Evolutionary conservation across 805 yeast species (phyloP).

Genomic region (Wickerhamomyces strasburgensis): DNA sequence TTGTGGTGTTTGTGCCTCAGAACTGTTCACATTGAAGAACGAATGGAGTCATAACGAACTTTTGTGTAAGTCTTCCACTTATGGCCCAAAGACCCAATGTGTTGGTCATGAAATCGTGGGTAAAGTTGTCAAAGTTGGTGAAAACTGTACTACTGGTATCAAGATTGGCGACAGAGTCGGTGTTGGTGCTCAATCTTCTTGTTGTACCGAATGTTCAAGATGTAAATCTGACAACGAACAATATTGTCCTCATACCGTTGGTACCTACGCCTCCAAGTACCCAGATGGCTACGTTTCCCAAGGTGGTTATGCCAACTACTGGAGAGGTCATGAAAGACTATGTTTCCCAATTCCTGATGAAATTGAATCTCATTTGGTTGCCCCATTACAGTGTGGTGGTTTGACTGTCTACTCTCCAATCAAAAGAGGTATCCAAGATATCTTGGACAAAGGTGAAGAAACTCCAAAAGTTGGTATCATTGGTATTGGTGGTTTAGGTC

Average conservation of each 20-base stretch:
- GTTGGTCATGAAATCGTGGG: conserved; percentile 74
- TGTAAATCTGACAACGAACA: conserved; percentile 52
- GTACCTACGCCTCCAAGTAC: conserved; percentile 49
- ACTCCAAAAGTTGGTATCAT: conserved; percentile 44
- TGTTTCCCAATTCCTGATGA: conserved; percentile 59
- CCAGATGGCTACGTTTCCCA: conserved; percentile 44
- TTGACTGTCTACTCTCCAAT: conserved; percentile 68
- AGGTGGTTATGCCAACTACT: conserved; percentile 69
- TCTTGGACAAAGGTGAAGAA: conserved; percentile 15
- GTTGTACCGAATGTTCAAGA: conserved; percentile 58
- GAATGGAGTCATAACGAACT: conserved; percentile 38
- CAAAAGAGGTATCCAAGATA: conserved; percentile 33
- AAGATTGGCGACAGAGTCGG: conserved; percentile 76
- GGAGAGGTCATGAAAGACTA: conserved; percentile 58
- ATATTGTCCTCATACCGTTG: conserved; percentile 45
- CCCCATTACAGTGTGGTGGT: conserved; percentile 78
- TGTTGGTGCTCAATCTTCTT: conserved; percentile 63
- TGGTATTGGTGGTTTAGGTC: conserved; percentile 57
- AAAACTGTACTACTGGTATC: conserved; percentile 40
- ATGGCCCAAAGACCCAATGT: conserved; percentile 36
- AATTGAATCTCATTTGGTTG: conserved; percentile 49
- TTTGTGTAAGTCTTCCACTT: conserved; percentile 19
- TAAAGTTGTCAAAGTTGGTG: conserved; percentile 52
- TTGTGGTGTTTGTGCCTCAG: conserved; percentile 69
- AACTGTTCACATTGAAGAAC: conserved; percentile 47